Evolutionary conservation across 192 early-diverging fungal genomes (phyloP).

Genomic region (Glomus cerebriforme): DNA sequence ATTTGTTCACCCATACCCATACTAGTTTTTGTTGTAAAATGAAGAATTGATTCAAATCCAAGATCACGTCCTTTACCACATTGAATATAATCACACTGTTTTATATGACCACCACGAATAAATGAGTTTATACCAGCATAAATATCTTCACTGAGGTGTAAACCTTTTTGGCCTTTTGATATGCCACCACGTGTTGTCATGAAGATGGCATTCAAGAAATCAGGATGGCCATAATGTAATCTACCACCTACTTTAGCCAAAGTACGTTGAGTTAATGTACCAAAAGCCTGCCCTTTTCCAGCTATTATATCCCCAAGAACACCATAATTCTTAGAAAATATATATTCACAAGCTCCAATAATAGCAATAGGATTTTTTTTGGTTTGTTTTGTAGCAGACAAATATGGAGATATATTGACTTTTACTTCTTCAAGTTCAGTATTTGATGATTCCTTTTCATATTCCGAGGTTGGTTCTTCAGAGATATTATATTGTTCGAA

Average conservation of each 20-base stretch:
- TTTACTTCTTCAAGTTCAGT: too few species aligned
- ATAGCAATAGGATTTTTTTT: constrained; percentile 70
- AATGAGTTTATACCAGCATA: constrained; percentile 91
- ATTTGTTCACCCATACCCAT: constrained; percentile 94
- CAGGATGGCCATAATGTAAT: constrained; percentile 88
- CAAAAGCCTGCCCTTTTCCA: constrained; percentile 87
- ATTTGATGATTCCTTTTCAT: too few species aligned
- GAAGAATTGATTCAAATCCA: constrained; percentile 85
- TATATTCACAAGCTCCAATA: constrained; percentile 84
- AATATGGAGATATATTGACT: constrained; percentile 65
- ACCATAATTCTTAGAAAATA: constrained; percentile 84
- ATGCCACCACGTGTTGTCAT: constrained; percentile 87
- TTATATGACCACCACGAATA: constrained; percentile 81
- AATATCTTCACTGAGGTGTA: constrained; percentile 92
- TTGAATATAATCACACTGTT: constrained; percentile 90
- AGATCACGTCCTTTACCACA: constrained; percentile 91
- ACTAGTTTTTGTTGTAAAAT: constrained; percentile 89
- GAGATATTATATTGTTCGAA: constrained; percentile 77
- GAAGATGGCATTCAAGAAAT: constrained; percentile 85
- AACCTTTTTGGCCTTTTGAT: constrained; percentile 85
- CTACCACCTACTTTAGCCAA: constrained; percentile 84
- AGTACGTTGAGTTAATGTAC: constrained; percentile 81
- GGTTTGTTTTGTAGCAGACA: constrained; percentile 56
- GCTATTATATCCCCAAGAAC: constrained; percentile 87
- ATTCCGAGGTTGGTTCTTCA: too few species aligned